Conservation (phyloP, 768 basidiomycete genomes). For the Lactarius hengduanensis region DNA sequence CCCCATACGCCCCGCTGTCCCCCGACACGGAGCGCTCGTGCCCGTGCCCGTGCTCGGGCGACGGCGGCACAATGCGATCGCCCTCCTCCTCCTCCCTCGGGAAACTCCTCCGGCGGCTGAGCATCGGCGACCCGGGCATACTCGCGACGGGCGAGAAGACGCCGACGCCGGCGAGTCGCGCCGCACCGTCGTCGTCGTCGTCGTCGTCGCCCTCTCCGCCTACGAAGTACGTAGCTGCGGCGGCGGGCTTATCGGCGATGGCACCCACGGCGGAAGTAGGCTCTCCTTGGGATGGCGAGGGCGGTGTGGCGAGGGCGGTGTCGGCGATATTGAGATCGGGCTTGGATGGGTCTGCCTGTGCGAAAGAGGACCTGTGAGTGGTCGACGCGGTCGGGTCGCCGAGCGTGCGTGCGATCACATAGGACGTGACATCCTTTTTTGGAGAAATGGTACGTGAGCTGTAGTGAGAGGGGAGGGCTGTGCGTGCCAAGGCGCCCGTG, state of each 20-base stretch:
- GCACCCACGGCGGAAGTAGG: neutral
- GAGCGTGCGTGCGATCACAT: conserved; percentile 78
- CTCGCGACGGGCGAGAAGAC: conserved; percentile 72
- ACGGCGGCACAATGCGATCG: neutral
- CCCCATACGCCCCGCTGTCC: neutral
- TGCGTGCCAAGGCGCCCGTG: neutral
- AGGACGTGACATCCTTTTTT: conserved; percentile 72
- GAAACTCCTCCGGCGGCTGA: conserved; percentile 28
- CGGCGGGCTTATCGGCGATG: neutral
- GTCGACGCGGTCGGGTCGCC: conserved; percentile 75
- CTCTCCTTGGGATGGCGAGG: neutral
- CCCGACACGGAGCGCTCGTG: conserved; percentile 11
- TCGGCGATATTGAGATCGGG: neutral
- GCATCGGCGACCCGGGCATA: conserved; percentile 61
- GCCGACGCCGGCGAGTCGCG: conserved; percentile 60
- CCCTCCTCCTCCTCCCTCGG: conserved; percentile 12
- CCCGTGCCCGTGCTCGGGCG: neutral
- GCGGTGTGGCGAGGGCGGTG: neutral
- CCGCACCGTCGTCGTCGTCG: conserved; percentile 18
- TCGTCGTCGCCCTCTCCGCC: conserved; percentile 7
- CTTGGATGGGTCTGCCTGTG: neutral
- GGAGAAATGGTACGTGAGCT: conserved; percentile 1
- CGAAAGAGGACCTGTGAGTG: conserved; percentile 45
- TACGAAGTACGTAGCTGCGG: conserved; percentile 14
- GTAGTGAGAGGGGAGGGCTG: neutral